Percentiles rank a stretch among this genome's conserved stretches.
These are phyloP conservation scores for Lobosporangium transversale DNA, from an alignment of 192 early-diverging fungal species.

Conservation along the genomic window DNA sequence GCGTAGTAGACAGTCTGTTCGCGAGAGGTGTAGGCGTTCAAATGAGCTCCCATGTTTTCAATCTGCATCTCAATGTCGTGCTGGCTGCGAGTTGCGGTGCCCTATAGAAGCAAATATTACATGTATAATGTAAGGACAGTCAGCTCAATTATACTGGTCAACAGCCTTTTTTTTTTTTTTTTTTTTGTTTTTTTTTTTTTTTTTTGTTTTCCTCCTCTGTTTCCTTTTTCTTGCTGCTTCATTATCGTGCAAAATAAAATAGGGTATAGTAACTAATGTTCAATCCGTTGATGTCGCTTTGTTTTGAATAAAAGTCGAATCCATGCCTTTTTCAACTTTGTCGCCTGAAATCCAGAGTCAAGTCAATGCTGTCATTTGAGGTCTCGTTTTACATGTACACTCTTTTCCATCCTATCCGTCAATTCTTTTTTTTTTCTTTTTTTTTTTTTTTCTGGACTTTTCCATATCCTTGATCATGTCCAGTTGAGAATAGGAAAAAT, in stretches of 20 bases:
- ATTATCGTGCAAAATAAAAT: not conserved
- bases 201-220: too few species aligned
- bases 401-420: not conserved
- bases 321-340: too few species aligned
- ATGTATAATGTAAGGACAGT: not conserved
- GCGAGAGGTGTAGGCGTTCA: slow-evolving; percentile 98
- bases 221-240: too few species aligned
- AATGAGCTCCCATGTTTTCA: slow-evolving; percentile 98
- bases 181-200: not conserved
- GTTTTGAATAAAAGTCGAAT: too few species aligned
- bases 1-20: slow-evolving; percentile 99
- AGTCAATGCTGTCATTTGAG: not conserved
- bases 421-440: too few species aligned
- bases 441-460: too few species aligned
- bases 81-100: slow-evolving; percentile 87
- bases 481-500: not conserved
- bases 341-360: too few species aligned
- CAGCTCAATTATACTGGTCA: not conserved
- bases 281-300: not conserved
- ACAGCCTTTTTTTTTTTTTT: not conserved
- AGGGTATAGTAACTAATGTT: not conserved
- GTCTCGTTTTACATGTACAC: not conserved
- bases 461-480: not conserved
- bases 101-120: slow-evolving; percentile 55
- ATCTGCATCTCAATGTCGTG: slow-evolving; percentile 93